Percentiles rank a stretch among this genome's conserved stretches.
These are phyloP conservation scores for Rhizopogon parksii DNA, from an alignment of 1,284 basidiomycete genomes.

Conservation along the genomic window DNA sequence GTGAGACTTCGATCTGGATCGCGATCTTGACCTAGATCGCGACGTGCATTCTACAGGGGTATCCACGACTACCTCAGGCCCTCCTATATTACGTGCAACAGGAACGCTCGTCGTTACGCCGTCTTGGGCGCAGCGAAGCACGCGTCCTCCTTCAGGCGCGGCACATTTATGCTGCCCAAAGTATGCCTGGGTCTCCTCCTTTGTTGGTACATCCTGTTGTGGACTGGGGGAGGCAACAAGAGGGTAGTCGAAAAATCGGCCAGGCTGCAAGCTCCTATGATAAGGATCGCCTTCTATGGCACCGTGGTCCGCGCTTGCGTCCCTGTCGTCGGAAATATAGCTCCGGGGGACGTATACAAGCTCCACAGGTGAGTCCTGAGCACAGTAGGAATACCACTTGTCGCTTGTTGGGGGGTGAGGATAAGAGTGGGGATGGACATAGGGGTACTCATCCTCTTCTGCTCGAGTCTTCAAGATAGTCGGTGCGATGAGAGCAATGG, in stretches of 20 bases:
- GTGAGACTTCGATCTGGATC: slow-evolving; percentile 30
- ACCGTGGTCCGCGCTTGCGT: slow-evolving; percentile 3
- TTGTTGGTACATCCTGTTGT: slow-evolving; percentile 2
- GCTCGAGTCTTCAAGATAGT: slow-evolving; percentile 82
- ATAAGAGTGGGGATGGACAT: slow-evolving; percentile 10
- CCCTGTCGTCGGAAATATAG: slow-evolving; percentile 31
- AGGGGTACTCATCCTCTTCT: slow-evolving; percentile 32
- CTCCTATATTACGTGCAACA: slow-evolving; percentile 2
- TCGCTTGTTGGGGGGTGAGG: slow-evolving; percentile 8
- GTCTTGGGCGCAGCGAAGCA: neutral
- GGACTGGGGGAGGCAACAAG: slow-evolving; percentile 8
- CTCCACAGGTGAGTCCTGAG: slow-evolving; percentile 22
- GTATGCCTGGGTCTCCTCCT: slow-evolving; percentile 3
- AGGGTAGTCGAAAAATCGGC: slow-evolving; percentile 8
- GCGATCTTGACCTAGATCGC: slow-evolving; percentile 23
- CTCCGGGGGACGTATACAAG: slow-evolving; percentile 60
- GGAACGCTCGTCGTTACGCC: neutral
- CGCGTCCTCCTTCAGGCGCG: slow-evolving; percentile 13
- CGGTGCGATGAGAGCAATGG: slow-evolving; percentile 92
- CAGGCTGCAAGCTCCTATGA: slow-evolving; percentile 24
- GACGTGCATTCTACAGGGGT: slow-evolving; percentile 6
- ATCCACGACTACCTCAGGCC: slow-evolving; percentile 26
- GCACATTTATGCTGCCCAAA: slow-evolving; percentile 1
- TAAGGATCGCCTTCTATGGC: slow-evolving; percentile 22
- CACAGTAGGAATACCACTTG: slow-evolving; percentile 10